A percentile compares a stretch with the other conserved stretches of the same genome.
phyloP scores from a whole-genome alignment of 441 rosid genomes.

The Macaranga tanarius region DNA sequence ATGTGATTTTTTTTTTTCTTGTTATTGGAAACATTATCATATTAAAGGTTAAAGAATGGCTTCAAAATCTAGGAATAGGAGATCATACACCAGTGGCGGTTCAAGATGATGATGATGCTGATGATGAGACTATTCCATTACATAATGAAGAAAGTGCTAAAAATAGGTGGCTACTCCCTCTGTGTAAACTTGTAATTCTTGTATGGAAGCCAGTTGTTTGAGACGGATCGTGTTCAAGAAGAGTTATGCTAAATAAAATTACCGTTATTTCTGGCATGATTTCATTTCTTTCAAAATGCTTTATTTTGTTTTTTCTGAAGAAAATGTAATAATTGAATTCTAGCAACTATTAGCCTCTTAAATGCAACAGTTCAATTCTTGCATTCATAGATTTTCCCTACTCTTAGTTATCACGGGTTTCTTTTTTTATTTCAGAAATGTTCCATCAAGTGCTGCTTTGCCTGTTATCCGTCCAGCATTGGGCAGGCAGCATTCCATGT shows the following conservation, averaged over 20 bases:
- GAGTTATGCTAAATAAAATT: too few relatives aligned
- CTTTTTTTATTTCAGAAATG: conserved; percentile 72
- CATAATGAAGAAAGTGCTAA: conserved; percentile 78
- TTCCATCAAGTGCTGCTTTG: conserved; percentile 97
- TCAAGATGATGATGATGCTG: conserved; percentile 87
- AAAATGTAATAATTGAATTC: too few relatives aligned
- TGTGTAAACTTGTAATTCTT: conserved; percentile 4
- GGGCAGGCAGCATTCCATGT: conserved; percentile 90
- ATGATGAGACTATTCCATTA: conserved; percentile 66
- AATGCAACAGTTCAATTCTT: too few relatives aligned
- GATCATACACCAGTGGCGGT: conserved; percentile 65
- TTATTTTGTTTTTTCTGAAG: too few relatives aligned
- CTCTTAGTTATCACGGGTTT: conserved; percentile 39
- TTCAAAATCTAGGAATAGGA: conserved; percentile 99
- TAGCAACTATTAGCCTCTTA: too few relatives aligned
- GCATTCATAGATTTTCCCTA: too few relatives aligned
- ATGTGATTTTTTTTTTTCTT: conserved; percentile 28
- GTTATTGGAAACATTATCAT: conserved; percentile 45
- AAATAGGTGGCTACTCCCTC: conserved; percentile 56
- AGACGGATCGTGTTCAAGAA: too few relatives aligned
- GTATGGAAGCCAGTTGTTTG: too few relatives aligned
- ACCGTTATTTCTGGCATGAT: too few relatives aligned
- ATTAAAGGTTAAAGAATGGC: conserved; percentile 99
- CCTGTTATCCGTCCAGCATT: conserved; percentile 90
- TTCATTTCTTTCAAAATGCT: too few relatives aligned